Percentiles rank a stretch among this genome's conserved stretches.
These are phyloP conservation scores for Papiliotrema terrestris DNA, from an alignment of 1,284 basidiomycete species.

Conservation along the genomic window DNA sequence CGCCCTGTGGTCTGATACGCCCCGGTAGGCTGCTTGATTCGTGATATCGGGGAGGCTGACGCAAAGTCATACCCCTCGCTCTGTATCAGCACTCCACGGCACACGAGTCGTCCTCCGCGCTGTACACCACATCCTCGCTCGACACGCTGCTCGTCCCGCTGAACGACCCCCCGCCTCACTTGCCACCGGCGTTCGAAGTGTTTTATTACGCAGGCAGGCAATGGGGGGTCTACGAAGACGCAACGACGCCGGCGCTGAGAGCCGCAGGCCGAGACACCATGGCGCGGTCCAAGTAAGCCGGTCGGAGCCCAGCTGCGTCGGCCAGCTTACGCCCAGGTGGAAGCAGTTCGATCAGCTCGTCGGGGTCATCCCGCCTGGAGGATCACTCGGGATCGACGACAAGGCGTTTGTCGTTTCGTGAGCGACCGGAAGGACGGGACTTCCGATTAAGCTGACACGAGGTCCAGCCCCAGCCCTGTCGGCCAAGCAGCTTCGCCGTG, in stretches of 20 bases:
- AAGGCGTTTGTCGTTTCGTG: neutral
- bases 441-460: neutral
- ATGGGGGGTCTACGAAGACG: neutral
- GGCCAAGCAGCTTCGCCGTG: neutral
- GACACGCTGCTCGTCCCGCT: too few species aligned
- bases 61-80: too few species aligned
- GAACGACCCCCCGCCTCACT: too few species aligned
- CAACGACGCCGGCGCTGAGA: neutral
- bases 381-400: conserved; percentile 2
- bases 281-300: neutral
- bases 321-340: neutral
- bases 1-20: too few species aligned
- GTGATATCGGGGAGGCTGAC: too few species aligned
- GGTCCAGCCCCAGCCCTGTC: neutral
- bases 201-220: neutral
- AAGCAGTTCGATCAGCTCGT: conserved; percentile 1
- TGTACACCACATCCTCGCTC: too few species aligned
- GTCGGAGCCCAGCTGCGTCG: neutral
- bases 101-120: too few species aligned
- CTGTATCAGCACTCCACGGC: too few species aligned
- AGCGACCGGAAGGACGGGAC: neutral
- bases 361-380: neutral
- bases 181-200: neutral
- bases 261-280: neutral
- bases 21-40: too few species aligned